Evolutionary conservation across 1,139 yeast genomes (phyloP).

Genomic region (Pneumocystis jirovecii): DNA sequence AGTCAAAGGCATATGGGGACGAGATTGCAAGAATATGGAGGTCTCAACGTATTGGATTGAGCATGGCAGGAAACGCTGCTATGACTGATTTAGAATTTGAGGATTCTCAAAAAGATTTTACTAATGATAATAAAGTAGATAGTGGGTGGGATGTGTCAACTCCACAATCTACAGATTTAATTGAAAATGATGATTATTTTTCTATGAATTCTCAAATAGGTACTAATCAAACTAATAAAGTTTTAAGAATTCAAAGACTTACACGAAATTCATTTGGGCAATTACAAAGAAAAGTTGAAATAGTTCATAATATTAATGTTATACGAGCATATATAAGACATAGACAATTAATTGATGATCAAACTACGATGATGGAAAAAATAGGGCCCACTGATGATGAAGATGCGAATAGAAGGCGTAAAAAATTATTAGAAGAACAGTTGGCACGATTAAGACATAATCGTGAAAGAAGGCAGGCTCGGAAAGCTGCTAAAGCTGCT

Average conservation of each 20-base stretch:
- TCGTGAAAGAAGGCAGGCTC: slow-evolving; percentile 45
- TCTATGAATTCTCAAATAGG: slow-evolving; percentile 23
- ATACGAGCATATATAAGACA: slow-evolving; percentile 74
- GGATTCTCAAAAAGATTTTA: background rate
- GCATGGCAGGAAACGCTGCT: slow-evolving; percentile 27
- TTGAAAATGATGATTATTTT: slow-evolving; percentile 24
- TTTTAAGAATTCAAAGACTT: slow-evolving; percentile 65
- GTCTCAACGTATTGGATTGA: slow-evolving; percentile 55
- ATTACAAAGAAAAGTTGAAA: slow-evolving; percentile 65
- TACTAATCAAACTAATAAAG: slow-evolving; percentile 25
- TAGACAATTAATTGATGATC: slow-evolving; percentile 61
- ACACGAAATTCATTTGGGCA: slow-evolving; percentile 75
- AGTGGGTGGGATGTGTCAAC: background rate
- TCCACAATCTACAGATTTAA: slow-evolving; percentile 18
- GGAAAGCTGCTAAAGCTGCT: slow-evolving; percentile 33
- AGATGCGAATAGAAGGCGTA: slow-evolving; percentile 64
- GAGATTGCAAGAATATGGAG: slow-evolving; percentile 87
- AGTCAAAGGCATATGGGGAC: slow-evolving; percentile 82
- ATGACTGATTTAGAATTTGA: slow-evolving; percentile 12
- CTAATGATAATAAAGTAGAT: background rate
- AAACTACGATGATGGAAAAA: slow-evolving; percentile 34
- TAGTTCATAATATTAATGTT: slow-evolving; percentile 69
- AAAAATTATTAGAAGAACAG: slow-evolving; percentile 68
- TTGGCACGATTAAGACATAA: slow-evolving; percentile 72
- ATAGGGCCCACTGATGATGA: slow-evolving; percentile 72